Base-by-base conservation (phyloP, 2,329 filamentous ascomycete species). In the Penicillium sp. region DNA sequence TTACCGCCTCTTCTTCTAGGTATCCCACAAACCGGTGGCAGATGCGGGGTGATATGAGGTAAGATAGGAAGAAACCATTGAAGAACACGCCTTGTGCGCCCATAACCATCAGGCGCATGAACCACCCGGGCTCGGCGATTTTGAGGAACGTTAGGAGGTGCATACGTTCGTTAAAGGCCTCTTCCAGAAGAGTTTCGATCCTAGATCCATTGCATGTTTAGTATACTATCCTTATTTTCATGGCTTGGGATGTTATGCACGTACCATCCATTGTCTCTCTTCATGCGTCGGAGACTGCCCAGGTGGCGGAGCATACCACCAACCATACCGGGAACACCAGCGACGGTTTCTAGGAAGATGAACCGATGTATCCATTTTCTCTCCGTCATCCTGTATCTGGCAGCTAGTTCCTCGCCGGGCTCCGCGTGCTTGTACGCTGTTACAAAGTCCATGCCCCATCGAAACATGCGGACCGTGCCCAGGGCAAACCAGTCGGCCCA, bases 1-100 rank as follows among this genome's bases (percentile, higher is more conserved):
- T 84, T 1, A 97, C 93, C 8, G 94, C 94, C 75, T 99, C 94
- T 73, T 99, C 94, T 75, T 99, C 94, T 12, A 99, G 85, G 67
- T 97, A 97, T 1, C 92, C 94, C 51, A 97, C 92, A 73, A 99
- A 97, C 43, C 94, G 88, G 74, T 99, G 94, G 68, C 90, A 93
- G 60, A 90, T 93, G 58, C 87, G 86, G 6, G 94, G 93, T 1
- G 88, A 91, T 57, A 96, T 69, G 31, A 99, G 85, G 76, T 97
- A 97, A 45, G 88, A 83, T 59, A 96, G 57, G 81, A 99, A 97
- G 72, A 97, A 85, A 61, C 86, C 84, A 76, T 99, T 99, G 83
- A 96, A 97, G 81, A 96, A 97, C 65, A 97, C 90, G 37, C 93
- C 94, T 73, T 97, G 93, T 0, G 93, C 92, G 11, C 87, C 91